Evolutionary conservation across 495 filamentous ascomycete species (phyloP).

Genomic region (Sphaerosporella brunnea): DNA sequence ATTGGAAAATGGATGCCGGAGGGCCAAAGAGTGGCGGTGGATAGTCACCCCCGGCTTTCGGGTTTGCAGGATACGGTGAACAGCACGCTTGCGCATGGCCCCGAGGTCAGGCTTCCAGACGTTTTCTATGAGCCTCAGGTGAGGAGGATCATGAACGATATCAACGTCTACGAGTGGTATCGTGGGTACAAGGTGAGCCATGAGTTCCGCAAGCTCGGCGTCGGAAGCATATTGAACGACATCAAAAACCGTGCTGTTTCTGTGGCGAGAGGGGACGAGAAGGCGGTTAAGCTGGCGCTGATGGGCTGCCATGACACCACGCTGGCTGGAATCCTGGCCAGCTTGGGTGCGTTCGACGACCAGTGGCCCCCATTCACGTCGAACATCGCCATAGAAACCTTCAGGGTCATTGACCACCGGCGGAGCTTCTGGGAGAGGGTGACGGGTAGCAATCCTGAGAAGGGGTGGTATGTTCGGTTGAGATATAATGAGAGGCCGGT

Average conservation of each 20-base stretch:
- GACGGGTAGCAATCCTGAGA: conserved; percentile 25
- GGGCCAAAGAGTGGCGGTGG: conserved; percentile 53
- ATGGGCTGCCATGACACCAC: conserved; percentile 93
- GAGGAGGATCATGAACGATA: conserved; percentile 51
- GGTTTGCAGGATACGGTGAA: conserved; percentile 94
- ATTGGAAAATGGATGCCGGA: conserved; percentile 69
- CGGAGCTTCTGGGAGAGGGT: not conserved
- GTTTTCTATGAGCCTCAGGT: conserved; percentile 77
- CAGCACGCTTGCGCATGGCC: conserved; percentile 68
- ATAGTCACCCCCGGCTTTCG: conserved; percentile 63
- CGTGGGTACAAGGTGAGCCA: conserved; percentile 61
- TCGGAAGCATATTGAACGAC: conserved; percentile 70
- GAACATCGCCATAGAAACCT: conserved; percentile 80
- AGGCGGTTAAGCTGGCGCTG: conserved; percentile 48
- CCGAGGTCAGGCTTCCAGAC: conserved; percentile 52
- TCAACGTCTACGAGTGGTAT: conserved; percentile 87
- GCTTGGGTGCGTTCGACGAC: conserved; percentile 58
- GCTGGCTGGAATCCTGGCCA: conserved; percentile 58
- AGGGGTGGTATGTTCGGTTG: conserved; percentile 78
- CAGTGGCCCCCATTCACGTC: conserved; percentile 86
- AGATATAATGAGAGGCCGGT: conserved; percentile 78
- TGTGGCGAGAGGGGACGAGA: conserved; percentile 28
- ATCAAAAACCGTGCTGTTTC: conserved; percentile 66
- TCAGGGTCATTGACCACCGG: conserved; percentile 34
- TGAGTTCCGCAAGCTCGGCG: conserved; percentile 76